Evolutionary conservation across 1,284 basidiomycete species (phyloP).

Genomic region (Veloboletus limbatus): DNA sequence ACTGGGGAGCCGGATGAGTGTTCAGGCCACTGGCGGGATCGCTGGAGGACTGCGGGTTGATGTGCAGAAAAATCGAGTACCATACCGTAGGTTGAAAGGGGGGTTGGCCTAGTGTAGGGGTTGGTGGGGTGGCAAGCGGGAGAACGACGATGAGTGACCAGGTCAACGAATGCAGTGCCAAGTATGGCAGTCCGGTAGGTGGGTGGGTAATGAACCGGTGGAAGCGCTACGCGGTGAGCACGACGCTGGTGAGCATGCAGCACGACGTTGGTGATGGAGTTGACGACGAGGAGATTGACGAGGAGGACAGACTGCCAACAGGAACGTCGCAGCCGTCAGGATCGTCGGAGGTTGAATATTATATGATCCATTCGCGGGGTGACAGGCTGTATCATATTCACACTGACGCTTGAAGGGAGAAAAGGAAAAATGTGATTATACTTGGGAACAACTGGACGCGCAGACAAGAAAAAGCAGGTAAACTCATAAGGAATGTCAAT

Average conservation of each 20-base stretch:
- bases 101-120: not conserved
- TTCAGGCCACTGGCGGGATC: slow-evolving; percentile 51
- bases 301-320: slow-evolving; percentile 7
- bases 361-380: slow-evolving; percentile 8
- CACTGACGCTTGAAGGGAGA: slow-evolving; percentile 10
- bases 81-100: slow-evolving; percentile 37
- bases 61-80: slow-evolving; percentile 52
- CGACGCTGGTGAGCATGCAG: slow-evolving; percentile 16
- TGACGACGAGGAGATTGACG: slow-evolving; percentile 7
- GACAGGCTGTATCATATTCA: slow-evolving; percentile 15
- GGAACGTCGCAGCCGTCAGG: slow-evolving; percentile 14
- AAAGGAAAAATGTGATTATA: slow-evolving; percentile 26
- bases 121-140: not conserved
- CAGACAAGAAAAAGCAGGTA: slow-evolving; percentile 32
- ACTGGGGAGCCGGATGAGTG: slow-evolving; percentile 26
- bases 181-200: slow-evolving; percentile 16
- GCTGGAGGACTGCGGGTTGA: slow-evolving; percentile 38
- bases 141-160: no score
- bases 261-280: not conserved
- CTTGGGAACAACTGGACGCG: slow-evolving; percentile 18
- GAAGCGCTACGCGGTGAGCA: slow-evolving; percentile 13
- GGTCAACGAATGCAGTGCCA: slow-evolving; percentile 8
- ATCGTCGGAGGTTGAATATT: slow-evolving; percentile 32
- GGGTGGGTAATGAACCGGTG: not conserved
- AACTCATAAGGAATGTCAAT: slow-evolving; percentile 37